Conservation (phyloP, 345 rosid species). For the Bretschneidera sinensis region DNA sequence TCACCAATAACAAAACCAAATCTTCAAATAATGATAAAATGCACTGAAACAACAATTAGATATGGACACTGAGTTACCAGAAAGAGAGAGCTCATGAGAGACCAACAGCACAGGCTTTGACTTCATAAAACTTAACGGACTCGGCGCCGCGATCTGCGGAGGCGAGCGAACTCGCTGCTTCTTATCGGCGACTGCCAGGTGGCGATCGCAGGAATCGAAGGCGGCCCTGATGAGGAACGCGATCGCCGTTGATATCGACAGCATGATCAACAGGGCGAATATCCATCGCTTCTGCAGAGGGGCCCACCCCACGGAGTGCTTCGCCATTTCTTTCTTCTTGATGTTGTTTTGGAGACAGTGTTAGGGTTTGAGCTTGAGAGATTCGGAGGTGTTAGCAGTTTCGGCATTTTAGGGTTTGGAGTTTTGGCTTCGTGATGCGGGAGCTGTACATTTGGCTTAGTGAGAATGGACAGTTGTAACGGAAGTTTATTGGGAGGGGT, state of each 20-base stretch:
- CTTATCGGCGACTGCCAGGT: slow-evolving; percentile 8
- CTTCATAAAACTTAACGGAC: slow-evolving; percentile 46
- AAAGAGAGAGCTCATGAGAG: slow-evolving; percentile 45
- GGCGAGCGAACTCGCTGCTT: background rate
- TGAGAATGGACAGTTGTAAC: slow-evolving; percentile 6
- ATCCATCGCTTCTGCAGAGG: slow-evolving; percentile 37
- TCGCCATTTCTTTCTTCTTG: slow-evolving; percentile 28
- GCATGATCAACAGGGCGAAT: slow-evolving; percentile 28
- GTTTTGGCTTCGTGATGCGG: background rate
- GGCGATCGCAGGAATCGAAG: slow-evolving; percentile 39
- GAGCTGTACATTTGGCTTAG: slow-evolving; percentile 18
- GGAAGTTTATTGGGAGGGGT: background rate
- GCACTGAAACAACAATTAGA: no score
- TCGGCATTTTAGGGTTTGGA: slow-evolving; percentile 24
- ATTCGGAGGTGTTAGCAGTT: background rate
- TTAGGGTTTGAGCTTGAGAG: no score
- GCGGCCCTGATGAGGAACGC: slow-evolving; percentile 35
- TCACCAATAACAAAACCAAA: no score
- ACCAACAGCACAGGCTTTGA: slow-evolving; percentile 39
- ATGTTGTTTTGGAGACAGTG: background rate
- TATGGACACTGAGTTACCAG: no score
- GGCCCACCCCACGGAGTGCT: slow-evolving; percentile 34
- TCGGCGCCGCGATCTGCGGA: slow-evolving; percentile 16
- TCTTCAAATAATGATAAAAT: no score
- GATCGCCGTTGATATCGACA: slow-evolving; percentile 32